A percentile compares a stretch with the other conserved stretches of the same genome.
These are phyloP conservation scores for Trichoderma asperelloides DNA, from an alignment of 495 filamentous ascomycete genomes.

Conservation along the genomic window DNA sequence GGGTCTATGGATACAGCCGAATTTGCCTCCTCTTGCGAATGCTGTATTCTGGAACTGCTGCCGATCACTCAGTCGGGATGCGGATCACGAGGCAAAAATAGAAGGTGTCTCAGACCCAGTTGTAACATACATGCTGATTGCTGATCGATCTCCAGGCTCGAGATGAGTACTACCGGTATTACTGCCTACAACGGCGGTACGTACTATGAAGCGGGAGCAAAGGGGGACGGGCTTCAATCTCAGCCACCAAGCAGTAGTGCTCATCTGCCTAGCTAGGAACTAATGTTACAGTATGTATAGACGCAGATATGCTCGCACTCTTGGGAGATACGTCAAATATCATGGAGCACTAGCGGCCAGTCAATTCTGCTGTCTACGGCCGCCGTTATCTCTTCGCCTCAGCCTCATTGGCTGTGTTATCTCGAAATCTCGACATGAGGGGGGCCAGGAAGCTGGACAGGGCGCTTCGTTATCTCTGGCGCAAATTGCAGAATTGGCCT, in stretches of 20 bases:
- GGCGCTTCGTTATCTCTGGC: constrained; percentile 5
- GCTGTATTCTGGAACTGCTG: background rate
- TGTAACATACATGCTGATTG: background rate
- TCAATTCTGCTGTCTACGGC: background rate
- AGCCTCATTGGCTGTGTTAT: background rate
- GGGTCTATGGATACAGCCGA: background rate
- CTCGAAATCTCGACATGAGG: background rate
- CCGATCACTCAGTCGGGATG: background rate
- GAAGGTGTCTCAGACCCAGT: background rate
- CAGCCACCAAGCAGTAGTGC: no score
- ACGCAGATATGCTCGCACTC: background rate
- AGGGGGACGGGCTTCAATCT: no score
- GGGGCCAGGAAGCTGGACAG: background rate
- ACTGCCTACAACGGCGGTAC: no score
- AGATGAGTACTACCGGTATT: background rate
- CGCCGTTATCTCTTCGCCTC: background rate
- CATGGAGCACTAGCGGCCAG: background rate
- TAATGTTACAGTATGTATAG: no score
- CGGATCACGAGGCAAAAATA: background rate
- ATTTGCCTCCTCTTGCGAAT: no score
- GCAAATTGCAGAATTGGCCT: background rate
- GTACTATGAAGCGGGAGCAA: no score
- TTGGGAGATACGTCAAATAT: background rate
- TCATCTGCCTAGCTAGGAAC: no score
- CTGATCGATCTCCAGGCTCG: background rate